Base-by-base conservation (phyloP, 1,139 yeast genomes). In the Taphrina betulina region DNA sequence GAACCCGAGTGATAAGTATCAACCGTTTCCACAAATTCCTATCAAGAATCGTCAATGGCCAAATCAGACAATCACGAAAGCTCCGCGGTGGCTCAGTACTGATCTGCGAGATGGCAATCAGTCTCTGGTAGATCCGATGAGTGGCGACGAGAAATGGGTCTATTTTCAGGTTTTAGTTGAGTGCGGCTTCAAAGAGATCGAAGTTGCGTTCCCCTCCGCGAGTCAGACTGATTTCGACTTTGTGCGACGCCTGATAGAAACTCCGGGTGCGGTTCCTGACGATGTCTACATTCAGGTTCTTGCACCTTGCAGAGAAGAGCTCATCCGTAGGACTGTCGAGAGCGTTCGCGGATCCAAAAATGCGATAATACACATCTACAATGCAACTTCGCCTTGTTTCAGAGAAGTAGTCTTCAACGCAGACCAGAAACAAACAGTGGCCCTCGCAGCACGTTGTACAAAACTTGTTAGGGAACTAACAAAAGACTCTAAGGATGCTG, bases 101-200 rank as follows among this genome's bases (percentile, higher is more conserved):
- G 97, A 92, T 69, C 78, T 92, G 65, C 80, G 97, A 71, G 98
- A 92, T 69, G 98, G 98, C 58, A 92, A 92, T 74, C 97, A 92
- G 73, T 86, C 96, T 8, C 78, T 92, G 63, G 31, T 45, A 43
- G 97, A 92, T 71, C 97, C 97, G 54, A 92, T 92, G 97, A 78
- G 88, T 28, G 80, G 89, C 34, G 85, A 78, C 36, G 96, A 92
- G 70, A 92, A 92, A 74, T 87, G 87, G 70, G 85, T 79, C 63
- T 90, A 87, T 71, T 90, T 90, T 75, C 79, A 82, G 63, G 87
- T 89, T 70, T 76, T 92, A 59, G 75, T 90, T n/a, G 92, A 87
- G 37, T 75, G 89, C 50, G 97, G 97, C 0, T 92, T 89, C 75
- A 92, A 92, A 71, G 98, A 92, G 72, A 92, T 92, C 63, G 98